These are phyloP conservation scores for Exophiala oligosperma DNA, from an alignment of 2,329 filamentous ascomycete genomes.

Conservation along the genomic window DNA sequence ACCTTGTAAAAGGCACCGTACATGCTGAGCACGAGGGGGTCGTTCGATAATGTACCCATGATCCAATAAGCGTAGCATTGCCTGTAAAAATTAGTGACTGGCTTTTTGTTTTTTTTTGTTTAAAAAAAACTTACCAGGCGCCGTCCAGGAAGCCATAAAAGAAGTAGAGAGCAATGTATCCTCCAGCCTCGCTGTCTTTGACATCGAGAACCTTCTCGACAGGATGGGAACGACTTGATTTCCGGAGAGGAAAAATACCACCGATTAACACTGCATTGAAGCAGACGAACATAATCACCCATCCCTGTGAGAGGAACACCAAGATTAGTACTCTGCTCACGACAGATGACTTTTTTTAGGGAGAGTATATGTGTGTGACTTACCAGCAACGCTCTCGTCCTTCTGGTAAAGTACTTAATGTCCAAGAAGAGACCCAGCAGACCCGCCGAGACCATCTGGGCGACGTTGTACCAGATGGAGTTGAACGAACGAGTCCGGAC, in stretches of 20 bases:
- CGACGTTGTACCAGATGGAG: conserved; percentile 27
- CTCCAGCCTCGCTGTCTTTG: conserved; percentile 1
- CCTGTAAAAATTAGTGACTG: background rate
- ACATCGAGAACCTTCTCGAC: conserved; percentile 1
- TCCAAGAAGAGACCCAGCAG: conserved; percentile 26
- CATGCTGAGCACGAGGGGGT: background rate
- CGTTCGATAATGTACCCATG: background rate
- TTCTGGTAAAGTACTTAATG: conserved; percentile 2
- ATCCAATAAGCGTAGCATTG: background rate
- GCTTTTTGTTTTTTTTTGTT: background rate
- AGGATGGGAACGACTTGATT: background rate
- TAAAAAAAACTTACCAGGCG: background rate
- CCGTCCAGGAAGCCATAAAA: background rate
- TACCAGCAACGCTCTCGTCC: background rate
- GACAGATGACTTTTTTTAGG: too few relatives aligned
- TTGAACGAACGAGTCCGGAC: conserved; percentile 29
- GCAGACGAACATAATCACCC: background rate
- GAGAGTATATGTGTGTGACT: background rate
- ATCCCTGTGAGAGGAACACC: background rate
- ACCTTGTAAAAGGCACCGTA: background rate
- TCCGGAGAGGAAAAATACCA: background rate
- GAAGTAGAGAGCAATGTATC: conserved; percentile 2
- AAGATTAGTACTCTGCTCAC: background rate
- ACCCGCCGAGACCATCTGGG: conserved; percentile 27
- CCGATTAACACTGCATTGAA: background rate